Base-by-base conservation (phyloP, 2,329 filamentous ascomycete species). In the Diaporthe sp. region DNA sequence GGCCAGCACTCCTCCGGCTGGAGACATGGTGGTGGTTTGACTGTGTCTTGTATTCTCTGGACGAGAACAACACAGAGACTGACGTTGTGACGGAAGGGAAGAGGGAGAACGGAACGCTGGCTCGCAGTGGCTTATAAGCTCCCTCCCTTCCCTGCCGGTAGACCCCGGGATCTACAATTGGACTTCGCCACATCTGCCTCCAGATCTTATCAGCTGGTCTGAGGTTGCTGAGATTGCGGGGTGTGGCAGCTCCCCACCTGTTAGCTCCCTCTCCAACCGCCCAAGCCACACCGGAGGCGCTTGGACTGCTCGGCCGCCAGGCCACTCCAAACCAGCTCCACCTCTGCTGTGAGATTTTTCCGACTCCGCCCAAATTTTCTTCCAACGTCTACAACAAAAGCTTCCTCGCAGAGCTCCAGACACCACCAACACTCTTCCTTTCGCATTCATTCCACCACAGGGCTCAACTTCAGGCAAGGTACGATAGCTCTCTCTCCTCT, bases 1-100 rank as follows among this genome's bases (percentile, higher is more conserved):
- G 80, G 87, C 90, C 89, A 87, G 90, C 82, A 90, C 85, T 84
- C 88, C 89, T 86, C 88, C 88, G 82, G 84, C 82, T 82, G 88
- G 87, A 84, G 87, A 87, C 90, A 92, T 92, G 78, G 78, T 87
- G 82, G 73, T 78, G 71, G 67, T 77, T 25, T 13, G 49, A 10
- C 58, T 28, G 34, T 78, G 79, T 77, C 78, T 77, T 78, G 77
- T 75, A 61, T 74, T 63, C 68, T 75, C 37, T 55, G 70, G 47
- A 37, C 47, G 72, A 72, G 63, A 74, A 71, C 65, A 67, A 72
- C 25, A 71, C 71, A 71, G 39, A 37, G 28, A 34, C 34, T 65
- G 60, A 51, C 15, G 8, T 65, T 61, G 60, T 37, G 39, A 28
- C 17, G 63, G 51, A 31, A 51, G 28, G 25, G 37, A 61, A 58